A percentile compares a stretch with the other conserved stretches of the same genome.
Evolutionary conservation across 1,139 yeast genomes (phyloP).

Genomic region (Magnusiomyces tetraspermus): DNA sequence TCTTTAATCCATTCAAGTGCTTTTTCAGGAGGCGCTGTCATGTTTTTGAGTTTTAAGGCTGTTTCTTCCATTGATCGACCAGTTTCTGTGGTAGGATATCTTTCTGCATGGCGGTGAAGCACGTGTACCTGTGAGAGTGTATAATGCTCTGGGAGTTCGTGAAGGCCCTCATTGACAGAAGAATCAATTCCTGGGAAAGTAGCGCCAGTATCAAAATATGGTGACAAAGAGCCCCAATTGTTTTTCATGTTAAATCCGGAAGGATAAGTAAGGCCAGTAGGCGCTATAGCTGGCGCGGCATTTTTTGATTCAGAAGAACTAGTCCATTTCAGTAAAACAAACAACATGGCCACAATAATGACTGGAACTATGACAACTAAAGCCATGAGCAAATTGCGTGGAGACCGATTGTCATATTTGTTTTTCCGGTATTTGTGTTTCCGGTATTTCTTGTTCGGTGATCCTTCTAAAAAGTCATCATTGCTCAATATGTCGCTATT

Average conservation of each 20-base stretch:
- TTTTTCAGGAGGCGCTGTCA: constrained; percentile 26
- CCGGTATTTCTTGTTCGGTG: too few relatives aligned
- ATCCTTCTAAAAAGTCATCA: too few relatives aligned
- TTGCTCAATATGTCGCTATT: too few relatives aligned
- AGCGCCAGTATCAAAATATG: constrained; percentile 35
- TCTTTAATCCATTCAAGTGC: constrained; percentile 27
- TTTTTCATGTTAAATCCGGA: constrained; percentile 35
- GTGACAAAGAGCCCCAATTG: constrained; percentile 37
- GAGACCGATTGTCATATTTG: too few relatives aligned
- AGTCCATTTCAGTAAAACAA: constrained; percentile 21
- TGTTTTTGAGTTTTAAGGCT: constrained; percentile 26
- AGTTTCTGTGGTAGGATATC: constrained; percentile 33
- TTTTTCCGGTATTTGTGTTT: too few relatives aligned
- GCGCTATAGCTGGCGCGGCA: constrained; percentile 34
- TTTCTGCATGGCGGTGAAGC: constrained; percentile 37
- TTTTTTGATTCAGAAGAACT: constrained; percentile 21
- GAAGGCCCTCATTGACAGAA: constrained; percentile 21
- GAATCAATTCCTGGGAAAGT: constrained; percentile 27
- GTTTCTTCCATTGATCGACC: constrained; percentile 22
- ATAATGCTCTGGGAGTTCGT: constrained; percentile 28
- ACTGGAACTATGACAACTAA: constrained; percentile 25
- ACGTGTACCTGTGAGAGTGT: constrained; percentile 33
- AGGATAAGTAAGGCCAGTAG: constrained; percentile 32
- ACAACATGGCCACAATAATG: constrained; percentile 21
- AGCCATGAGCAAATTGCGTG: constrained; percentile 7